Conservation (phyloP, 371 early-diverging fungal genomes). For the Mortierella sp. region DNA sequence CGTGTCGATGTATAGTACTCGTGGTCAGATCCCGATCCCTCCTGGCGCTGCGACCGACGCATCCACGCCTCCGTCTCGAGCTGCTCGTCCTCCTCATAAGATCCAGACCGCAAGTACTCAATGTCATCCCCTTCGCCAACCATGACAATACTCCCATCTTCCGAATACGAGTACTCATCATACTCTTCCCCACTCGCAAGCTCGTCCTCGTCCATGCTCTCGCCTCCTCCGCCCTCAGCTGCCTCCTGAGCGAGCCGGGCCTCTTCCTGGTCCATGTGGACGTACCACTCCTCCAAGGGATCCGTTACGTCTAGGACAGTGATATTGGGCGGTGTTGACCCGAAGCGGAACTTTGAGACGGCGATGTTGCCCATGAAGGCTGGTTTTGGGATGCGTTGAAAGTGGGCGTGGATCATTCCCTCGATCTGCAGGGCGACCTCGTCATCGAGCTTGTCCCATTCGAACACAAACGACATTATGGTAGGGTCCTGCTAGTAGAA, state of each 20-base stretch:
- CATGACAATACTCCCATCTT: conserved; percentile 44
- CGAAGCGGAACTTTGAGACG: conserved; percentile 88
- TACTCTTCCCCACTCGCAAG: conserved; percentile 51
- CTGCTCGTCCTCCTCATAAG: conserved; percentile 24
- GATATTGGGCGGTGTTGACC: conserved; percentile 84
- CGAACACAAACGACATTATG: conserved; percentile 88
- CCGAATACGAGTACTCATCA: conserved; percentile 43
- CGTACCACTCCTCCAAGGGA: conserved; percentile 93
- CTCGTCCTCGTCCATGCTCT: conserved; percentile 51
- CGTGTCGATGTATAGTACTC: background rate
- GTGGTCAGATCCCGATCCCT: conserved; percentile 17
- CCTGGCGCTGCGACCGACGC: conserved; percentile 10
- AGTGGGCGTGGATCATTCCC: conserved; percentile 85
- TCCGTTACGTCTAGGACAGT: conserved; percentile 88
- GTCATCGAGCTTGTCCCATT: conserved; percentile 88
- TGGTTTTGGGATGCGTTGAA: conserved; percentile 80
- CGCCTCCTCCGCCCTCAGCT: conserved; percentile 47
- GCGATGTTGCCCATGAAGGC: conserved; percentile 88
- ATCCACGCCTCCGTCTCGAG: conserved; percentile 44
- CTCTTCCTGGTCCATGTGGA: conserved; percentile 68
- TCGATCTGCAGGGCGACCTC: conserved; percentile 80
- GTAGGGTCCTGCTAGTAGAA: background rate
- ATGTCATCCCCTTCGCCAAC: conserved; percentile 52
- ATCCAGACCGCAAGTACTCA: conserved; percentile 30
- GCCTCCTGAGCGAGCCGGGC: conserved; percentile 50